Base-by-base conservation (phyloP, 1,284 basidiomycete genomes). In the Tilletia indica region DNA sequence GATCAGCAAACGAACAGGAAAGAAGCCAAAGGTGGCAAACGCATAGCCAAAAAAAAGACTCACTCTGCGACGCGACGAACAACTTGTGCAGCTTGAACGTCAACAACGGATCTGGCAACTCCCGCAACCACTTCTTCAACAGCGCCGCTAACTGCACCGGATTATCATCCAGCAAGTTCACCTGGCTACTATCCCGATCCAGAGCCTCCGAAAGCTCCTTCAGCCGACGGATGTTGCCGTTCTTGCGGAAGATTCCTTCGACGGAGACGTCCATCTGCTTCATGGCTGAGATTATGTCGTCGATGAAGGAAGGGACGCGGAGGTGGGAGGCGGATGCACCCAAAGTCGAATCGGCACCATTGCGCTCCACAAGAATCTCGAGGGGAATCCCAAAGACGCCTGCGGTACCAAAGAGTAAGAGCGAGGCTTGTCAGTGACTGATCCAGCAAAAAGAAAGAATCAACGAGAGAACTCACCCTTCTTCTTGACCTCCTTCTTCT, bases 231-330 rank as follows among this genome's bases (percentile, higher is more conserved):
- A 99, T 98, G 84, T 99, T 98, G 71, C 96, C 96, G 83, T 97
- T 98, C 87, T 97, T 95, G 70, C 96, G 89, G 89, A 99, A 99
- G 75, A 99, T 97, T 73, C 96, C 96, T 85, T 99, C 97, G 49
- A 99, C 89, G 4, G 96, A 97, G 91, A 99, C 93, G 86, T 99
- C 96, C 96, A 98, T 98, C 85, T 98, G 95, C 83, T 92, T 89
- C 96, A 99, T 98, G 2, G 97, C 94, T 70, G 93, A 96, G 54
- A 99, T 90, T 70, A 97, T 92, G 82, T 99, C 97, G 84, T 99
- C 97, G 73, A 99, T 92, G 84, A 99, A 97, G 84, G 93, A 97
- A 6, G 96, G 96, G 38, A 99, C 91, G 76, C 93, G 89, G 74
- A 99, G 84, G 25, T 92, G 90, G 51, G 90, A 90, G 25, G 92